Base-by-base conservation (phyloP, 495 filamentous ascomycete genomes). In the Xylaria castorea region DNA sequence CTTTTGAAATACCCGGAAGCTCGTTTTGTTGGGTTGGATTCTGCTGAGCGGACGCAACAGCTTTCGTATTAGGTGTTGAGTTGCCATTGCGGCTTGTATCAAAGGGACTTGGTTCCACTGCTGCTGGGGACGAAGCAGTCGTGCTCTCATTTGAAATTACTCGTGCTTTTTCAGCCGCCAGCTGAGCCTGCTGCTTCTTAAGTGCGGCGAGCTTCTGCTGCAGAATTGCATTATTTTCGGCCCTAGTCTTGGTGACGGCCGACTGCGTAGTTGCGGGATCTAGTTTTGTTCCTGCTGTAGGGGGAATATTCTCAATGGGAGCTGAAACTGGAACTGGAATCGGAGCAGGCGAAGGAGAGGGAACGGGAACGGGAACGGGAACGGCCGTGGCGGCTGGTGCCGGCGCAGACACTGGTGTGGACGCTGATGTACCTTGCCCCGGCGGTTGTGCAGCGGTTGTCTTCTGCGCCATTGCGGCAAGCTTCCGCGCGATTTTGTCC, bases 401-500 rank as follows among this genome's bases (percentile, higher is more conserved):
- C 9, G 69, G 48, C 30, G 27, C 46, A 55, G 69, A 48, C 22
- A 20, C 40, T 20, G 63, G 5, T 34, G 70, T 42, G 38, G 70
- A 7, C 25, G n/a, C 46, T 6, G 48, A 55, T 34, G 48, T 18
- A 25, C 40, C 27, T 48, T 62, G 48, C 40, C 60, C 22, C n/a
- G 77, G 60, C 69, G 79, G 60, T 57, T 79, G 64, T 64, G 74
- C 38, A 51, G 74, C 77, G 81, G 53, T 82, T 18, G 76, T 71
- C 71, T 79, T 79, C 72, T 76, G 76, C 64, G 76, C 82, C 76
- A 83, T 88, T 51, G 84, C 91, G 50, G 93, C 92, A 62, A 93
- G 85, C 77, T 93, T 89, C 55, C 89, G 87, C 22, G 92, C 92
- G 75, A 93, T 93, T 51, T 92, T 87, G 72, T 94, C 92, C 73